These are phyloP conservation scores for Meyerozyma elateridarum DNA, from an alignment of 1,139 yeast species.

Conservation along the genomic window DNA sequence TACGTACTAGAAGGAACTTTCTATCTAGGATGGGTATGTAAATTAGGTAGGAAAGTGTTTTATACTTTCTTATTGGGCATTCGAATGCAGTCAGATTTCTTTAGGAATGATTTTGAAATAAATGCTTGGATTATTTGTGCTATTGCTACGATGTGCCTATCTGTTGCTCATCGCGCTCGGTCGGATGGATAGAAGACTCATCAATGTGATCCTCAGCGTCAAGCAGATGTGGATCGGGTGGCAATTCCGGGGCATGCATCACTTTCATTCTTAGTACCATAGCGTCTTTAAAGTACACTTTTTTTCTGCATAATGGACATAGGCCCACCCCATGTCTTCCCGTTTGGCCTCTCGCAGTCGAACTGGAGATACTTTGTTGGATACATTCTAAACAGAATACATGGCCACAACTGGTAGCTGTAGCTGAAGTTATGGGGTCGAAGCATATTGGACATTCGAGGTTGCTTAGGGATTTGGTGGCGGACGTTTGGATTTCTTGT, in stretches of 20 bases:
- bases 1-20: too few species aligned
- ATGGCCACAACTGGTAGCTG: slow-evolving; percentile 44
- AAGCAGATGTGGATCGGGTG: slow-evolving; percentile 9
- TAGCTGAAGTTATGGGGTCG: slow-evolving; percentile 37
- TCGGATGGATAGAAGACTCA: too few species aligned
- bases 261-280: slow-evolving; percentile 31
- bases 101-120: too few species aligned
- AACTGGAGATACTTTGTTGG: slow-evolving; percentile 38
- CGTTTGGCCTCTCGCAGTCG: slow-evolving; percentile 40
- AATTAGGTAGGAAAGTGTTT: too few species aligned
- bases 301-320: slow-evolving; percentile 43
- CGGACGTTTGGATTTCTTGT: slow-evolving; percentile 17
- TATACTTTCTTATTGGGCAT: too few species aligned
- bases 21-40: too few species aligned
- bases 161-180: too few species aligned
- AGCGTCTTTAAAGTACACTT: slow-evolving; percentile 38
- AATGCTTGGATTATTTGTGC: too few species aligned
- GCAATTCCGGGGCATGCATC: slow-evolving; percentile 13
- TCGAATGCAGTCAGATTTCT: too few species aligned
- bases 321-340: slow-evolving; percentile 34
- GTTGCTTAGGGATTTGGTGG: slow-evolving; percentile 31
- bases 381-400: slow-evolving; percentile 43
- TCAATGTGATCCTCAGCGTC: not conserved
- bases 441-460: slow-evolving; percentile 46
- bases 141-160: too few species aligned